Evolutionary conservation across 2,329 filamentous ascomycete genomes (phyloP).

Genomic region (Penicillium hesseltinei): DNA sequence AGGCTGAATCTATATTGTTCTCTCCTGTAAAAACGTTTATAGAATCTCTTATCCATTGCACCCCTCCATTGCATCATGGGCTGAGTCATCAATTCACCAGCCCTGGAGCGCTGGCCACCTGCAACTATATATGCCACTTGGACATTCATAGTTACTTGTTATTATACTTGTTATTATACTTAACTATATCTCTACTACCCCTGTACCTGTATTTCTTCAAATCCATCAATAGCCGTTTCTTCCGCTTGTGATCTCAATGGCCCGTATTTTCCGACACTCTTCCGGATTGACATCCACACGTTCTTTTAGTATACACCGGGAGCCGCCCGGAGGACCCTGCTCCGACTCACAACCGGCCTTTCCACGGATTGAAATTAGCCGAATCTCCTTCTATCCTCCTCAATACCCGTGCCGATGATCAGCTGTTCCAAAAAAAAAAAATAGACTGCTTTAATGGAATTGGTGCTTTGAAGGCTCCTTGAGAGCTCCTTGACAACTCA

Average conservation of each 20-base stretch:
- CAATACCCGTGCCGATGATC: conserved; percentile 10
- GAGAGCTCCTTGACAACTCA: background rate
- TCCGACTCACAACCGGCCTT: conserved; percentile 8
- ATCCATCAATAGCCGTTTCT: conserved; percentile 6
- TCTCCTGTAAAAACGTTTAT: background rate
- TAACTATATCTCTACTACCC: background rate
- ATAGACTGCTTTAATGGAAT: background rate
- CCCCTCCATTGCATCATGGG: conserved; percentile 1
- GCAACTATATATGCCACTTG: background rate
- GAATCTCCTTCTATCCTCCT: background rate
- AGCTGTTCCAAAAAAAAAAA: background rate
- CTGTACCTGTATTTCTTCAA: background rate
- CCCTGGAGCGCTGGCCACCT: background rate
- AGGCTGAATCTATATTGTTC: background rate
- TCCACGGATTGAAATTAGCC: conserved; percentile 5
- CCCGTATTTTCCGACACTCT: conserved; percentile 2
- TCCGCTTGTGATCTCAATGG: background rate
- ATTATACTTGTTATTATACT: too few species aligned
- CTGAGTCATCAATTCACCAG: background rate
- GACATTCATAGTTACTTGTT: too few species aligned
- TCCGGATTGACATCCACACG: conserved; percentile 3
- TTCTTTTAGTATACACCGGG: conserved; percentile 9
- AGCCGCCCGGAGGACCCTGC: conserved; percentile 13
- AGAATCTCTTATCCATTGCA: background rate
- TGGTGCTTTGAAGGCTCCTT: background rate